Evolutionary conservation across 495 filamentous ascomycete genomes (phyloP).

Genomic region (Hyaloscypha finlandica): DNA sequence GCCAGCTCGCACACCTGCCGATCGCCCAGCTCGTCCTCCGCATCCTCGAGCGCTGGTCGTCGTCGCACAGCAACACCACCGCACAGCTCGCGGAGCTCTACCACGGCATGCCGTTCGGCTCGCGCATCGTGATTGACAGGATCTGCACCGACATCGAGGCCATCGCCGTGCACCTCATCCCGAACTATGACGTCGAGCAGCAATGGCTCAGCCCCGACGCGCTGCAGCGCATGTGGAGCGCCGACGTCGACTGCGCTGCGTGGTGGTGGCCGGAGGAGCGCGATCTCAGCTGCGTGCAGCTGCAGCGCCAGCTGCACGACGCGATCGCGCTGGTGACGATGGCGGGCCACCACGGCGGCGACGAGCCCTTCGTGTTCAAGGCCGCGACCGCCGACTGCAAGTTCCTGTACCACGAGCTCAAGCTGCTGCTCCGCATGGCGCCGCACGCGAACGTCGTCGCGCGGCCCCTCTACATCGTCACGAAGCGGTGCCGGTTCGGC

Average conservation of each 20-base stretch:
- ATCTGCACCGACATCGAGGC: neutral
- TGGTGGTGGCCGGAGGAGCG: neutral
- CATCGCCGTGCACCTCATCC: neutral
- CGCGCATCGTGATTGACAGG: neutral
- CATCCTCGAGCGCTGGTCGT: neutral
- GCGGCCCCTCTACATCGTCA: conserved; percentile 35
- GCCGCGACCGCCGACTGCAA: conserved; percentile 28
- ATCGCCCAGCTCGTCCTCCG: neutral
- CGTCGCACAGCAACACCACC: neutral
- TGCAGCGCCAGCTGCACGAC: neutral
- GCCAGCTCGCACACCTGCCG: neutral
- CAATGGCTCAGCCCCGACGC: neutral
- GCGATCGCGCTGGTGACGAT: neutral
- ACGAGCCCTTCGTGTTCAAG: conserved; percentile 25
- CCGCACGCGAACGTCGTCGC: conserved; percentile 36
- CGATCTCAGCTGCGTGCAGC: neutral
- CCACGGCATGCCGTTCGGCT: neutral
- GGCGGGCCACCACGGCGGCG: neutral
- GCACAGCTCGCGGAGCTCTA: neutral
- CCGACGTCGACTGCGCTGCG: too few relatives aligned
- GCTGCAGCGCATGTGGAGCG: neutral
- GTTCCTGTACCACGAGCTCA: conserved; percentile 44
- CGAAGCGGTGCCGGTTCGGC: conserved; percentile 37
- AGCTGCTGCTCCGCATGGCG: conserved; percentile 35
- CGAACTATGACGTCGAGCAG: neutral